Percentiles rank a stretch among this genome's conserved stretches.
These are phyloP conservation scores for Salvia splendens DNA, from an alignment of 257 asterid species.

Conservation along the genomic window DNA sequence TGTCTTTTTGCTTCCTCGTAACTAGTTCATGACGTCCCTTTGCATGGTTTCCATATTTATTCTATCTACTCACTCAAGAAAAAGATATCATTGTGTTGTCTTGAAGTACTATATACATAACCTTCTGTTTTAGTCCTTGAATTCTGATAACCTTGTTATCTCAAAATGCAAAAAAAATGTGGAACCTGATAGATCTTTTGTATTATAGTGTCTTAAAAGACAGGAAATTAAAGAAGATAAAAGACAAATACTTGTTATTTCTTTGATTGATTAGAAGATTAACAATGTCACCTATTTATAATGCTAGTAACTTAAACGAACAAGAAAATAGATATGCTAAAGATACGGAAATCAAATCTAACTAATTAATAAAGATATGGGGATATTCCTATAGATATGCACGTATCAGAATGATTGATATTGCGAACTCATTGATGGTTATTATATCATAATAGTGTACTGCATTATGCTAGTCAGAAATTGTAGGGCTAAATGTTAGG, in stretches of 20 bases:
- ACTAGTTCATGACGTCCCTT: slow-evolving; percentile 3
- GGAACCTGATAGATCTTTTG: slow-evolving; percentile 20
- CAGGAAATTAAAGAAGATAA: too few relatives aligned
- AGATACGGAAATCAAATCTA: too few relatives aligned
- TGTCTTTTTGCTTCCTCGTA: slow-evolving; percentile 4
- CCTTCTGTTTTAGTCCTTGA: not conserved
- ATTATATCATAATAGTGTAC: not conserved
- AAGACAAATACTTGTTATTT: too few relatives aligned
- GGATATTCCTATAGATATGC: too few relatives aligned
- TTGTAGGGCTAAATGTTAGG: slow-evolving; percentile 10
- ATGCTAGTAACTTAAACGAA: too few relatives aligned
- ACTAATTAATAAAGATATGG: too few relatives aligned
- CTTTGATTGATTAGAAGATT: too few relatives aligned
- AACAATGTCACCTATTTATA: too few relatives aligned
- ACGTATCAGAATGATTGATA: slow-evolving; percentile 7
- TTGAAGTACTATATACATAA: not conserved
- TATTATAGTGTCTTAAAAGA: too few relatives aligned
- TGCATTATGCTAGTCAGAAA: slow-evolving; percentile 4
- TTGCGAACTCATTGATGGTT: slow-evolving; percentile 13
- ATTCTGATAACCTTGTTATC: slow-evolving; percentile 7
- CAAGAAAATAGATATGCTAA: too few relatives aligned
- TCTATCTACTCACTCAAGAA: not conserved
- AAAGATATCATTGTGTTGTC: not conserved
- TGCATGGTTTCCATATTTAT: slow-evolving; percentile 11
- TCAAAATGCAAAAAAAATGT: not conserved